Percentiles rank a stretch among this genome's conserved stretches.
These are phyloP conservation scores for Cutaneotrichosporon spelunceum DNA, from an alignment of 1,284 basidiomycete genomes.

Conservation along the genomic window DNA sequence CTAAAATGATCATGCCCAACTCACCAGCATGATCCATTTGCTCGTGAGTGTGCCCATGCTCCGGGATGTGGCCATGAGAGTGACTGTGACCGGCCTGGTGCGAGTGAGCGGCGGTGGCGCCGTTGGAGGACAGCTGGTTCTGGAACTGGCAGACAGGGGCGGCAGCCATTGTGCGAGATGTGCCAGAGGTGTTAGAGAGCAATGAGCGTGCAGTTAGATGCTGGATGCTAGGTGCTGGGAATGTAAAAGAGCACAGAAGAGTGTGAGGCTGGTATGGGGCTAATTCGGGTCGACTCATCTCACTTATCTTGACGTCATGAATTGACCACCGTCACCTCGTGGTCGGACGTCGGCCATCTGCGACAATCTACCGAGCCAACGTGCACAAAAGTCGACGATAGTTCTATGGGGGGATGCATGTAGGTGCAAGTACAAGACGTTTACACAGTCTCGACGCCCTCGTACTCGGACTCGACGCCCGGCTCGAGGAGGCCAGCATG, in stretches of 20 bases:
- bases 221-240: neutral
- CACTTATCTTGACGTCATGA: neutral
- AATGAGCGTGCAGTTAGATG: neutral
- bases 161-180: neutral
- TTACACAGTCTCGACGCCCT: constrained; percentile 41
- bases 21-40: constrained; percentile 79
- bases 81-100: constrained; percentile 32
- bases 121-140: constrained; percentile 38
- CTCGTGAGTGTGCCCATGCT: constrained; percentile 89
- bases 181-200: neutral
- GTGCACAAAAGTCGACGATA: neutral
- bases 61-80: constrained; percentile 45
- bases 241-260: no score
- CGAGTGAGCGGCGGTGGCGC: constrained; percentile 4
- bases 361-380: neutral
- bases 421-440: neutral
- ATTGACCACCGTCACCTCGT: neutral
- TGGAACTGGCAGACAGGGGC: constrained; percentile 43
- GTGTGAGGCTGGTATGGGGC: no score
- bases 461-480: constrained; percentile 52
- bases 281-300: neutral
- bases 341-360: neutral
- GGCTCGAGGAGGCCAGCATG: constrained; percentile 59
- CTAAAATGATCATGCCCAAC: constrained; percentile 24
- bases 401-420: neutral